A percentile compares a stretch with the other conserved stretches of the same genome.
Evolutionary conservation across 768 basidiomycete genomes (phyloP).

Genomic region (Mycena albidolilacea): DNA sequence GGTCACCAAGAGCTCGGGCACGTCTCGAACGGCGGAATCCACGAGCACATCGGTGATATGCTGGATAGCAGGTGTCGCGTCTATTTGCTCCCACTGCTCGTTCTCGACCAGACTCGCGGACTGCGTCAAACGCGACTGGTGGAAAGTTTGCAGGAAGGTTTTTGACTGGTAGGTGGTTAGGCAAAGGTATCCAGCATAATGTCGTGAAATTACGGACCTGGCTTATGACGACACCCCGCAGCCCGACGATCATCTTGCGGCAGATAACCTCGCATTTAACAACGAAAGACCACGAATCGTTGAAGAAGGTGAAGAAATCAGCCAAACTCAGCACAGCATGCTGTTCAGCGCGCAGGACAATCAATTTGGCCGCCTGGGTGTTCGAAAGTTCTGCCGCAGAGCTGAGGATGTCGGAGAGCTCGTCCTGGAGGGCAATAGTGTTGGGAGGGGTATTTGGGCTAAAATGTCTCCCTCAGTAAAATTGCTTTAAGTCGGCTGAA

Average conservation of each 20-base stretch:
- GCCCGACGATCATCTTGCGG: conserved; percentile 91
- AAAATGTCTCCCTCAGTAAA: conserved; percentile 14
- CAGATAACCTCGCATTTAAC: conserved; percentile 89
- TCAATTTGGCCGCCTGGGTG: conserved; percentile 83
- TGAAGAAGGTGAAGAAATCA: conserved; percentile 87
- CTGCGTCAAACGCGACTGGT: conserved; percentile 81
- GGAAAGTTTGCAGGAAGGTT: conserved; percentile 88
- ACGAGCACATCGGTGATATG: conserved; percentile 80
- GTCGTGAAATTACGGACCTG: conserved; percentile 67
- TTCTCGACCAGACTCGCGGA: conserved; percentile 95
- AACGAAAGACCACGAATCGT: conserved; percentile 91
- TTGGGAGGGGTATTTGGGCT: conserved; percentile 60
- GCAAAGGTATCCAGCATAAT: conserved; percentile 12
- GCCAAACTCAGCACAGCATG: conserved; percentile 80
- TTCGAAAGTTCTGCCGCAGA: conserved; percentile 91
- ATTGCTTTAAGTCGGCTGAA: not conserved
- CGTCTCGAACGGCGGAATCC: conserved; percentile 86
- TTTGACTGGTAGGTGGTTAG: conserved; percentile 72
- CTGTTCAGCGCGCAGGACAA: conserved; percentile 82
- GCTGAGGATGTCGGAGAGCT: conserved; percentile 82
- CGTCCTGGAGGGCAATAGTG: conserved; percentile 68
- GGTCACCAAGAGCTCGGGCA: conserved; percentile 71
- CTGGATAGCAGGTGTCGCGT: conserved; percentile 79
- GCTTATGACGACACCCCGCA: conserved; percentile 87
- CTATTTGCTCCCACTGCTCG: conserved; percentile 92